Evolutionary conservation across 306 rosid species (phyloP), one percentile per base, ranked within the genome.

Genomic region (Argentina anserina): DNA sequence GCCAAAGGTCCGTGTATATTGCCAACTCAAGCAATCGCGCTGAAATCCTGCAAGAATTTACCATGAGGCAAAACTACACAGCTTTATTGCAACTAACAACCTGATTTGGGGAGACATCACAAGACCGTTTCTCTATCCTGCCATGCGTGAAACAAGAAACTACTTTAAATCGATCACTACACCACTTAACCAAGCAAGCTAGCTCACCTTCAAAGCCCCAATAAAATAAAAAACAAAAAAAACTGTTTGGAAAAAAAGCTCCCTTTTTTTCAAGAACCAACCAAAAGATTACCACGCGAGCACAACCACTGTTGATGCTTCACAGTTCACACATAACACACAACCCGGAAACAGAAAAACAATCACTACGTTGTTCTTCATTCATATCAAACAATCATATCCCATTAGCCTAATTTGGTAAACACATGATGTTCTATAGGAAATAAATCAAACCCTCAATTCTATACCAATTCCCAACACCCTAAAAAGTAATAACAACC

Each of bases 41-140:
- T 34, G 55, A 61, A 78, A 49, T 45, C 78, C 70, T 59, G 71
- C 66, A 73, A 73, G 62, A 65, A 52, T 31, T 52, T 64, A 28
- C 70, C 72, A 26, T 46, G 68, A 69, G 70, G 63, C 58, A 47
- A 52, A 59, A 74, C 69, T 45, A 58, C 49, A 58, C 40, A 43
- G 21, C 70, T 66, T 7, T 42, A 41, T 45, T 67, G 58, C 49
- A 45, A 45, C 58, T 45, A 43, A 67, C 72, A 67, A 67, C 58
- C 39, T 45, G 72, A 67, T 45, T 29, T 2, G 58, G 69, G 41
- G 69, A n/a, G 50, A 64, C 56, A 64, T 17, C 53, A 53, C 29
- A 15, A 59, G 49, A 47, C 43, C 60, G 28, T 20, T 23, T 56
- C 25, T 42, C 60, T 21, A 65, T 50, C 23, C 23, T 37, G 14